These are phyloP conservation scores for Kodamaea anthophila DNA, from an alignment of 1,139 yeast genomes.

Conservation along the genomic window DNA sequence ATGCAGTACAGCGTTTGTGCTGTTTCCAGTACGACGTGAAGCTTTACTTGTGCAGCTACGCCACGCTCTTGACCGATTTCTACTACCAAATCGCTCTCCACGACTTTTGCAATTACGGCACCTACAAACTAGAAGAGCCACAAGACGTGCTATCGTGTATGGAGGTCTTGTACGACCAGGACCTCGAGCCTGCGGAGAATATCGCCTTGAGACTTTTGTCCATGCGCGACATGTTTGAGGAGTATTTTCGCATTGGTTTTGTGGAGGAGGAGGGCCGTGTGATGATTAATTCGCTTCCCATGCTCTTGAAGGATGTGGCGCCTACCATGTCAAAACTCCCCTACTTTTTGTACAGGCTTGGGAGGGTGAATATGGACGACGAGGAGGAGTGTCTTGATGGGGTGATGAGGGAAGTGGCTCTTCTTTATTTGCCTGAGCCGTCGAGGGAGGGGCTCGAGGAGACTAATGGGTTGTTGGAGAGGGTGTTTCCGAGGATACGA, in stretches of 20 bases:
- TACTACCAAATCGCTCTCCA: slow-evolving; percentile 76
- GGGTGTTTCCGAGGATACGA: slow-evolving; percentile 62
- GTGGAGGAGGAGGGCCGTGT: slow-evolving; percentile 12
- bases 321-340: slow-evolving; percentile 68
- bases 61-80: slow-evolving; percentile 57
- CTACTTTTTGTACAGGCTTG: slow-evolving; percentile 57
- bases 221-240: slow-evolving; percentile 72
- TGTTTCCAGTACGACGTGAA: slow-evolving; percentile 81
- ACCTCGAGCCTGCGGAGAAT: slow-evolving; percentile 15
- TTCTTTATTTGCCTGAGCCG: slow-evolving; percentile 67
- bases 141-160: slow-evolving; percentile 20
- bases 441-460: slow-evolving; percentile 10
- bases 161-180: slow-evolving; percentile 18
- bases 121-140: slow-evolving; percentile 39
- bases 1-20: slow-evolving; percentile 58
- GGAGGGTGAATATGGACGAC: slow-evolving; percentile 54
- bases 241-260: slow-evolving; percentile 61
- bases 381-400: slow-evolving; percentile 66
- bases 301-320: slow-evolving; percentile 53
- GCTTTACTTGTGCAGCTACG: slow-evolving; percentile 76
- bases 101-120: slow-evolving; percentile 82
- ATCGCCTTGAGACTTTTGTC: slow-evolving; percentile 25
- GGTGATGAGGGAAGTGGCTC: slow-evolving; percentile 61
- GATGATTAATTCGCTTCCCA: slow-evolving; percentile 45
- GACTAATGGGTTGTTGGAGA: slow-evolving; percentile 41